Conservation (phyloP, 768 basidiomycete species). For the Plicaturopsis crispa region DNA sequence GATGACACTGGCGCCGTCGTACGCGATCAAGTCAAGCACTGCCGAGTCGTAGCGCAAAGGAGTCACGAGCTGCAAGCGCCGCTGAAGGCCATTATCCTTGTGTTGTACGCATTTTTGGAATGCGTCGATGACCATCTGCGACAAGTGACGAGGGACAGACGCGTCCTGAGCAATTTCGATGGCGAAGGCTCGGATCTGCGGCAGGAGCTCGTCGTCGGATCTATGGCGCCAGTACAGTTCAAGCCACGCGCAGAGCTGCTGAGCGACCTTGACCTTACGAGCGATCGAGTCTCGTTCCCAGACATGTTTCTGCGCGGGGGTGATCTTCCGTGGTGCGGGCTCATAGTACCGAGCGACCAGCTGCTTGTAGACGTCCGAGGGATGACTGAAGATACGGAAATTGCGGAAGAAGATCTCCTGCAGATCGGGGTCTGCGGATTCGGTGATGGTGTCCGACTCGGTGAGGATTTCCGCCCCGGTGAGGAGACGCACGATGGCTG, state of each 20-base stretch:
- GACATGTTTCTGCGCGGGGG: slow-evolving; percentile 24
- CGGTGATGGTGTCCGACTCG: too few relatives aligned
- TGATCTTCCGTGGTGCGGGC: slow-evolving; percentile 15
- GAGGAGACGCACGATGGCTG: slow-evolving; percentile 36
- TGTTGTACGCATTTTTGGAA: slow-evolving; percentile 19
- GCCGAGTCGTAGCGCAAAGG: neutral
- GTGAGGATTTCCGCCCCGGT: slow-evolving; percentile 30
- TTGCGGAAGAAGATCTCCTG: slow-evolving; percentile 55
- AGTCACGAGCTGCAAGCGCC: slow-evolving; percentile 5
- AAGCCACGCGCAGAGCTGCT: slow-evolving; percentile 64
- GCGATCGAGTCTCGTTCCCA: slow-evolving; percentile 35
- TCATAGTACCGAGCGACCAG: slow-evolving; percentile 46
- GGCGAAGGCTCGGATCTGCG: slow-evolving; percentile 19
- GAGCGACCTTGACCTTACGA: slow-evolving; percentile 51
- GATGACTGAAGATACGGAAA: slow-evolving; percentile 61
- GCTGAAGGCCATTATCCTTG: slow-evolving; percentile 10
- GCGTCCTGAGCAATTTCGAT: slow-evolving; percentile 21
- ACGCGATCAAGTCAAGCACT: neutral
- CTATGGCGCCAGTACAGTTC: slow-evolving; percentile 57
- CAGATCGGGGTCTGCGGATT: slow-evolving; percentile 36
- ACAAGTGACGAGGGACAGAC: slow-evolving; percentile 18
- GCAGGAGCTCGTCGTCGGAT: slow-evolving; percentile 33
- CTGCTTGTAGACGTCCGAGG: slow-evolving; percentile 34
- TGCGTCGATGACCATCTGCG: slow-evolving; percentile 18
- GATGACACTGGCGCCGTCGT: too few relatives aligned